These are phyloP conservation scores for Selenicereus undatus DNA, from an alignment of 148 eudicot genomes.

Conservation along the genomic window DNA sequence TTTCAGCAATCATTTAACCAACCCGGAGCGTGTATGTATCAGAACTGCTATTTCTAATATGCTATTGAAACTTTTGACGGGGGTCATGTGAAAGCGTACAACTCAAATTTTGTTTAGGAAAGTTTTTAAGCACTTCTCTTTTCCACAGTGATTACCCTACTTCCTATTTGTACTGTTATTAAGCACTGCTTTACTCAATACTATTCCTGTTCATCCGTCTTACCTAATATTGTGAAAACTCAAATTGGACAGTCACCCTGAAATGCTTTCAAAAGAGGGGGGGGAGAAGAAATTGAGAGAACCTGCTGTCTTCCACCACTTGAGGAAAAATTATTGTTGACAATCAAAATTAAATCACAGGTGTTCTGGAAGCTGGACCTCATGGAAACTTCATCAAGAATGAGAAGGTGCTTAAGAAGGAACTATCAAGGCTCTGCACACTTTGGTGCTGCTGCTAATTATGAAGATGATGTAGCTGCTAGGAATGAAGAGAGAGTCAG, in stretches of 20 bases:
- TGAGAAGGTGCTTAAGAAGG: constrained; percentile 71
- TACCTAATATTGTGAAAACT: not conserved
- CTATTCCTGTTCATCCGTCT: not conserved
- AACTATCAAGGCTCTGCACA: constrained; percentile 67
- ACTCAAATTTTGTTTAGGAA: not conserved
- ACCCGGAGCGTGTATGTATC: constrained; percentile 60
- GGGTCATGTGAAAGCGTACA: not conserved
- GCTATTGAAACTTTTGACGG: not conserved
- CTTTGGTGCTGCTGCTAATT: constrained; percentile 50
- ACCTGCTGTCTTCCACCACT: not conserved
- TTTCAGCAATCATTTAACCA: constrained; percentile 49
- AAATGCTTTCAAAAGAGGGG: not conserved
- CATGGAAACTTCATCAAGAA: constrained; percentile 81
- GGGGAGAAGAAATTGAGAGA: too few relatives aligned
- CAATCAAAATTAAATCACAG: constrained; percentile 28
- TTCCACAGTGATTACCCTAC: not conserved
- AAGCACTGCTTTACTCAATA: not conserved
- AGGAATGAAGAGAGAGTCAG: constrained; percentile 32
- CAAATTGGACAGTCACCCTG: not conserved
- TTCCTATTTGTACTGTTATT: not conserved
- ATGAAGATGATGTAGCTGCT: constrained; percentile 16
- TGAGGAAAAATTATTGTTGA: not conserved
- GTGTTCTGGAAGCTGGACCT: constrained; percentile 77
- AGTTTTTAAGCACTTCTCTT: not conserved
- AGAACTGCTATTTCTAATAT: constrained; percentile 5